Conservation (phyloP, 164 flowering plant genomes). For the Chloranthus sessilifolius region DNA sequence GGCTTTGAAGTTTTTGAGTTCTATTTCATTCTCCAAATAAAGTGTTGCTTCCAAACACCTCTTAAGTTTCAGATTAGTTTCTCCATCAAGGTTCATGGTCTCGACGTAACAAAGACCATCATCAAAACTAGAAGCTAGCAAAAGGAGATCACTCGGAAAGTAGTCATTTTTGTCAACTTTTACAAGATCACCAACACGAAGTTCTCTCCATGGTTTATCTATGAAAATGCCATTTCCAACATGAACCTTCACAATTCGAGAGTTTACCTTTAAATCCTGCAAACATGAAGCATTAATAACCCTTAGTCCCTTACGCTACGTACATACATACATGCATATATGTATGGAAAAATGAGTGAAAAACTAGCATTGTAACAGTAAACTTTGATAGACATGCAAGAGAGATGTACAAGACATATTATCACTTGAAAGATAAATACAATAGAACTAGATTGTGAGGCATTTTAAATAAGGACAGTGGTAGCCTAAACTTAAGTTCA, state of each 20-base stretch:
- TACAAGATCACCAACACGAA: constrained; percentile 63
- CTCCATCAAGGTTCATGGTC: constrained; percentile 81
- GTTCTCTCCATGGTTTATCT: constrained; percentile 43
- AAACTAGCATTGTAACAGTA: too few species aligned
- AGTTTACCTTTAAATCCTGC: constrained; percentile 53
- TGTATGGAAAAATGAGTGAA: too few species aligned
- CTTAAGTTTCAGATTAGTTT: constrained; percentile 69
- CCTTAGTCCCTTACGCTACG: too few species aligned
- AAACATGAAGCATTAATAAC: too few species aligned
- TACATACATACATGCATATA: too few species aligned
- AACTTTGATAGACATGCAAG: too few species aligned
- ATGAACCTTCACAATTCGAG: constrained; percentile 40
- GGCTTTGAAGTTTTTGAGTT: constrained; percentile 45
- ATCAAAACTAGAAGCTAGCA: constrained; percentile 64
- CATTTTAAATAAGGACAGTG: too few species aligned
- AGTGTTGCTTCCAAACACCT: constrained; percentile 52
- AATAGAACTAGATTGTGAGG: too few species aligned
- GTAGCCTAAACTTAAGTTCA: too few species aligned
- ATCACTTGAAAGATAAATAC: too few species aligned
- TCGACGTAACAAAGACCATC: constrained; percentile 78
- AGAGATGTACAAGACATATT: too few species aligned
- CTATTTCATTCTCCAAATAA: constrained; percentile 37
- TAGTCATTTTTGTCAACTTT: constrained; percentile 63
- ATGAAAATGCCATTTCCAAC: constrained; percentile 43
- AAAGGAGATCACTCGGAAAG: constrained; percentile 72